Conservation (phyloP, 2,329 filamentous ascomycete species). For the Neonectria faginata region DNA sequence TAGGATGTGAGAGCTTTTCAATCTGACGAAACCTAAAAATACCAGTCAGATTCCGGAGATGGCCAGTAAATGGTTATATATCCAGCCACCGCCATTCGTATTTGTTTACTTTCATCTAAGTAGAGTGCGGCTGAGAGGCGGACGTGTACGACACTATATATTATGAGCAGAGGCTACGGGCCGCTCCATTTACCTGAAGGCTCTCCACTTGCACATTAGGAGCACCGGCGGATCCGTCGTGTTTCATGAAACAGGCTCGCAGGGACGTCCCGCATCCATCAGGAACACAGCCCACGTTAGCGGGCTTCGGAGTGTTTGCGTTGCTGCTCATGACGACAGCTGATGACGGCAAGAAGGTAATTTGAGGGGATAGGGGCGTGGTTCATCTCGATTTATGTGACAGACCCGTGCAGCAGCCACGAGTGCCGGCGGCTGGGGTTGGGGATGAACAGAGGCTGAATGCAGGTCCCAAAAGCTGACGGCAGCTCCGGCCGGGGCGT, state of each 20-base stretch:
- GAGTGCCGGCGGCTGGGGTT: conserved; percentile 15
- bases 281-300: conserved; percentile 18
- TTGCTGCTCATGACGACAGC: background rate
- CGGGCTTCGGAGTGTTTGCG: conserved; percentile 5
- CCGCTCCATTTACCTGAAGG: conserved; percentile 13
- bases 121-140: conserved; percentile 14
- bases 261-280: conserved; percentile 3
- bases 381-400: conserved; percentile 29
- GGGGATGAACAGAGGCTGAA: background rate
- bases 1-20: background rate
- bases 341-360: conserved; percentile 7
- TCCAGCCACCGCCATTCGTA: conserved; percentile 8
- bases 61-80: background rate
- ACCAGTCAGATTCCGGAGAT: background rate
- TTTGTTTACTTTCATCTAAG: conserved; percentile 10
- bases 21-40: conserved; percentile 14
- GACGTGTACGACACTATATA: conserved; percentile 1
- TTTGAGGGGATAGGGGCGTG: conserved; percentile 14
- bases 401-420: conserved; percentile 22
- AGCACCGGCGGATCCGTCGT: conserved; percentile 19
- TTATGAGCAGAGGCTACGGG: background rate
- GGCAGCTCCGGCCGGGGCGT: background rate
- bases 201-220: conserved; percentile 10
- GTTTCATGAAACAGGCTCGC: conserved; percentile 25
- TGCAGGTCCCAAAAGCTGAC: conserved; percentile 21